These are phyloP conservation scores for Ottelia alismoides DNA, from an alignment of 106 monocot genomes.

Conservation along the genomic window DNA sequence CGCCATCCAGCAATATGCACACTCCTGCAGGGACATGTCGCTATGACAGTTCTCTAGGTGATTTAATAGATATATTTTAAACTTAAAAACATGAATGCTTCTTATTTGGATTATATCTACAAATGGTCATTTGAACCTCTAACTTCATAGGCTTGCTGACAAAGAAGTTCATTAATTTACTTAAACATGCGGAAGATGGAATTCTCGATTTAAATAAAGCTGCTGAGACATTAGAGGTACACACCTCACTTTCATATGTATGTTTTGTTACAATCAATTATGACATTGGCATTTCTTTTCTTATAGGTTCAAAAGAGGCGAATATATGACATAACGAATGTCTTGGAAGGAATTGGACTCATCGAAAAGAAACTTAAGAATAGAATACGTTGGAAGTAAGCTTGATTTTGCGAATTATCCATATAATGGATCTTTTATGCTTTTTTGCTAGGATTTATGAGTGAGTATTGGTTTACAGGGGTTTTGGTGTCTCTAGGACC, in stretches of 20 bases:
- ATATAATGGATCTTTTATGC: too few species aligned
- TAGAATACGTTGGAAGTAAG: conserved; percentile 87
- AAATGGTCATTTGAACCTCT: too few species aligned
- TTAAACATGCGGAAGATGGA: conserved; percentile 75
- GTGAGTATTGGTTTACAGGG: too few species aligned
- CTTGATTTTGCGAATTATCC: too few species aligned
- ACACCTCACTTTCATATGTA: background rate
- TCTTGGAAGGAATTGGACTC: conserved; percentile 90
- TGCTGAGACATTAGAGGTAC: conserved; percentile 80
- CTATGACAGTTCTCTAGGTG: conserved; percentile 91
- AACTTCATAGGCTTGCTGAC: conserved; percentile 58
- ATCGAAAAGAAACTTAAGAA: conserved; percentile 89
- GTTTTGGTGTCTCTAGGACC: conserved; percentile 41
- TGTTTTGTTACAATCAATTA: background rate
- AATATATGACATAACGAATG: conserved; percentile 95
- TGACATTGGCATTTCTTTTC: conserved; percentile 3
- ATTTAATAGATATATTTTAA: too few species aligned
- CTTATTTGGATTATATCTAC: too few species aligned
- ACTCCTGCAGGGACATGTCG: conserved; percentile 57
- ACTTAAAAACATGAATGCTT: too few species aligned
- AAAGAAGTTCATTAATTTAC: conserved; percentile 74
- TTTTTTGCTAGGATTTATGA: too few species aligned
- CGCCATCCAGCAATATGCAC: conserved; percentile 43
- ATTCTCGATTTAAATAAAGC: conserved; percentile 90
- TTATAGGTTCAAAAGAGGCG: conserved; percentile 80